Base-by-base conservation (phyloP, 129 eudicot species). In the Dittrichia graveolens region DNA sequence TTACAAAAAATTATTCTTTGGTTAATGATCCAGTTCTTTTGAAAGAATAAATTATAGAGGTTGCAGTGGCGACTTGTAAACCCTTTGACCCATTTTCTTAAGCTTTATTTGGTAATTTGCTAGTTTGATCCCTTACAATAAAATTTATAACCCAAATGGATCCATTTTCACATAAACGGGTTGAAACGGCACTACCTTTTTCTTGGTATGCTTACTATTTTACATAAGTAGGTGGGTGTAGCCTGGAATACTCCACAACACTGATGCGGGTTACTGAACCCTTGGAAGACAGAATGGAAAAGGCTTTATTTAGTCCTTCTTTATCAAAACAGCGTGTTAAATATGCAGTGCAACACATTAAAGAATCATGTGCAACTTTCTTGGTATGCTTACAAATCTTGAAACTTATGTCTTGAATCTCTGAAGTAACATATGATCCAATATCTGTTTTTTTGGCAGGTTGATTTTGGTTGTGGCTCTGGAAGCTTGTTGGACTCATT, bases 381-480 rank as follows among this genome's bases (percentile, higher is more conserved):
- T 85, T 95, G 97, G 99, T 90, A 84, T 35, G 31, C 55, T 45
- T 37, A 58, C 41, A 9, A 61, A 68, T 69, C 55, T 41, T 14
- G 18, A 48, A 35, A 53, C 77, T 18, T 69, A 11, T 45, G 3
- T 8, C 4, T 72, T 8, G 6, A 11, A 31, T 82, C 15, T 68
- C 13, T 40, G 38, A 53, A n/a, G 72, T 15, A 15, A 43, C 59
- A 1, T 19, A 34, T 65, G 56, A 14, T 77, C 34, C 41, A n/a
- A 8, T 13, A 72, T 69, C 60, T 61, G 47, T 19, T 50, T 70
- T 19, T 45, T 16, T 78, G 74, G 80, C 88, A 95, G 99, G 92
- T 95, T 84, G 99, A 95, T 78, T 95, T 95, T 39, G 99, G 99
- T 46, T 95, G 97, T 83, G 99, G 97, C 45, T 90, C 99, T 39